A percentile compares a stretch with the other conserved stretches of the same genome.
phyloP scores from a whole-genome alignment of 805 yeast genomes.

The Clavispora phyllophila region DNA sequence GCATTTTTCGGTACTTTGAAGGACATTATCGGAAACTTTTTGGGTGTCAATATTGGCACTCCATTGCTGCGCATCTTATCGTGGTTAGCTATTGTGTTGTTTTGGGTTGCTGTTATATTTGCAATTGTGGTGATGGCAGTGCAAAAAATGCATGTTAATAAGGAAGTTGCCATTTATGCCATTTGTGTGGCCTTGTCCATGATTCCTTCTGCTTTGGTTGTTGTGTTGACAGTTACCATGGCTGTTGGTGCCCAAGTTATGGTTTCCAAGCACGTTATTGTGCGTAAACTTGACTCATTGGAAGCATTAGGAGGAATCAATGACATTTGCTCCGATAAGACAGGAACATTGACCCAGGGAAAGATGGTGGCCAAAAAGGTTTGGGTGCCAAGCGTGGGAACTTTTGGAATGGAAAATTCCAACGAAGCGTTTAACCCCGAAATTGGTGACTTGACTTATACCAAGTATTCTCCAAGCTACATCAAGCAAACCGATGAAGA shows the following conservation, averaged over 20 bases:
- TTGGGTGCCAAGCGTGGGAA: constrained; percentile 64
- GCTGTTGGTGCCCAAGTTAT: constrained; percentile 75
- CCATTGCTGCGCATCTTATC: constrained; percentile 76
- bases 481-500: constrained; percentile 34
- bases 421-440: constrained; percentile 63
- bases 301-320: constrained; percentile 78
- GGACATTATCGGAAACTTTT: constrained; percentile 58
- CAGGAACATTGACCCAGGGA: constrained; percentile 79
- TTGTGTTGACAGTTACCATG: constrained; percentile 81
- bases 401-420: constrained; percentile 48
- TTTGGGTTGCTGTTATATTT: constrained; percentile 73
- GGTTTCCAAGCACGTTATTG: constrained; percentile 66
- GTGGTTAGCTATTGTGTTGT: constrained; percentile 67
- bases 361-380: constrained; percentile 68
- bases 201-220: constrained; percentile 79
- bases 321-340: constrained; percentile 77
- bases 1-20: constrained; percentile 46
- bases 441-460: constrained; percentile 43
- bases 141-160: constrained; percentile 67
- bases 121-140: constrained; percentile 87
- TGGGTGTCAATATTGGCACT: constrained; percentile 76
- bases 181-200: constrained; percentile 78
- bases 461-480: constrained; percentile 31
- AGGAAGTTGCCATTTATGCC: constrained; percentile 82
- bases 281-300: constrained; percentile 69